Percentiles rank a stretch among this genome's conserved stretches.
These are phyloP conservation scores for Orbilia quercus DNA, from an alignment of 2,329 filamentous ascomycete genomes.

Conservation along the genomic window DNA sequence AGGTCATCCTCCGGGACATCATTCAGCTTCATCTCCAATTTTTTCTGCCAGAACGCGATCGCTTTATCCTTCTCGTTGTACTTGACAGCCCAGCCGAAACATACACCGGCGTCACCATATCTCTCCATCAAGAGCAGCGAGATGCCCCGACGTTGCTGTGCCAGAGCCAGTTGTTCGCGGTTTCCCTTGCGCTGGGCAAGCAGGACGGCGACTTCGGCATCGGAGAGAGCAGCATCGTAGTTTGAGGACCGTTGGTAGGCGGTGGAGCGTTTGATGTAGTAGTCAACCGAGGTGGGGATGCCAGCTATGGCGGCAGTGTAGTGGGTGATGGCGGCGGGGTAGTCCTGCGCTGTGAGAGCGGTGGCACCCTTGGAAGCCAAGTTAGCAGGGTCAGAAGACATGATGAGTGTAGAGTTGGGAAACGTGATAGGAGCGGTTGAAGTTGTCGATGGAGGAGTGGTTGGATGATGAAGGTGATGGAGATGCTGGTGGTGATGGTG, in stretches of 20 bases:
- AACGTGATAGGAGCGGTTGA: background rate
- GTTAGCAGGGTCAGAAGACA: slow-evolving; percentile 54
- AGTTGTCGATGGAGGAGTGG: background rate
- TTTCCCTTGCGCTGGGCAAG: slow-evolving; percentile 69
- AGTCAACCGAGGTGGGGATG: slow-evolving; percentile 71
- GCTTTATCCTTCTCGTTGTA: slow-evolving; percentile 67
- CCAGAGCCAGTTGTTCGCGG: slow-evolving; percentile 72
- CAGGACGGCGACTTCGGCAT: slow-evolving; percentile 67
- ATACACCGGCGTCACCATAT: slow-evolving; percentile 70
- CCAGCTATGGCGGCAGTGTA: slow-evolving; percentile 68
- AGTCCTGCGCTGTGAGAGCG: slow-evolving; percentile 69
- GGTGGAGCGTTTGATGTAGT: slow-evolving; percentile 74
- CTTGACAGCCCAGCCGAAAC: slow-evolving; percentile 69
- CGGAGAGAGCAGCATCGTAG: slow-evolving; percentile 64
- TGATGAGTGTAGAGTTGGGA: background rate
- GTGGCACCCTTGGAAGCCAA: slow-evolving; percentile 66
- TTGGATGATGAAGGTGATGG: background rate
- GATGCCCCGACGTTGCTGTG: slow-evolving; percentile 72
- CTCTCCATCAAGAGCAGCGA: slow-evolving; percentile 70
- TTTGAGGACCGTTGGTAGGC: slow-evolving; percentile 70
- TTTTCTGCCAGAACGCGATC: slow-evolving; percentile 59
- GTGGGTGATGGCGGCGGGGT: slow-evolving; percentile 68
- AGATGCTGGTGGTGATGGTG: background rate
- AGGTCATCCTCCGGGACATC: slow-evolving; percentile 59
- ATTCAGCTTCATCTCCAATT: slow-evolving; percentile 58